Evolutionary conservation across 179 eudicot species (phyloP), one percentile per base, ranked within the genome.

Genomic region (Dionaea muscipula): DNA sequence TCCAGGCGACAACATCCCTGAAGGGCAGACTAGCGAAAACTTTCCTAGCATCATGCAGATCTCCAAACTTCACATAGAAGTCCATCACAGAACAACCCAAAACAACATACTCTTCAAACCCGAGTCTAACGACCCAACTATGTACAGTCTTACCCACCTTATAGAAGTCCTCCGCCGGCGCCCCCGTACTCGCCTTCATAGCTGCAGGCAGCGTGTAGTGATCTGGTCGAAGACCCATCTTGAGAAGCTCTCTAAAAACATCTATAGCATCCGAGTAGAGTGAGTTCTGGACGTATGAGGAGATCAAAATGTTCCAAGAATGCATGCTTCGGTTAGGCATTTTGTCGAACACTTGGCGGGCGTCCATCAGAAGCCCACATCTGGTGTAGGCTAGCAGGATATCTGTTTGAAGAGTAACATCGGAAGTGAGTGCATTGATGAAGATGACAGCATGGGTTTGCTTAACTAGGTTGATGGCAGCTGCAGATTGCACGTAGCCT

Each of bases 1-100:
- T 64, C 68, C 68, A 64, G 9, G 27, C 57, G 20, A 64, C 57
- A 0, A 27, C 26, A 22, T 64, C 68, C 33, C 38, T 56, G 56
- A 25, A 47, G 14, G 31, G 33, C 62, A 57, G 26, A 18, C 13
- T 18, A 22, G 4, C 26, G 44, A 64, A 56, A 39, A 56, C 50
- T 20, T 27, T n/a, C 19, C 37, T 22, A 1, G 68, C 68, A 51
- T 33, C 69, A 9, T 4, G 7, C 15, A 43, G 22, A 14, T 51
- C 12, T 44, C 58, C 51, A 24, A 38, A 57, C 25, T 51, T 65
- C 47, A 46, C 27, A 52, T 65, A 65, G 51, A 26, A 65, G 31
- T 65, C 69, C 58, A 65, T 50, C 3, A 56, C 45, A 5, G 63
- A 33, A 41, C 69, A 25, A 16, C 63, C 57, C 1, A 65, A 57